Base-by-base conservation (phyloP, 202 grass and related monocot genomes). In the Schoenoplectus triqueter region DNA sequence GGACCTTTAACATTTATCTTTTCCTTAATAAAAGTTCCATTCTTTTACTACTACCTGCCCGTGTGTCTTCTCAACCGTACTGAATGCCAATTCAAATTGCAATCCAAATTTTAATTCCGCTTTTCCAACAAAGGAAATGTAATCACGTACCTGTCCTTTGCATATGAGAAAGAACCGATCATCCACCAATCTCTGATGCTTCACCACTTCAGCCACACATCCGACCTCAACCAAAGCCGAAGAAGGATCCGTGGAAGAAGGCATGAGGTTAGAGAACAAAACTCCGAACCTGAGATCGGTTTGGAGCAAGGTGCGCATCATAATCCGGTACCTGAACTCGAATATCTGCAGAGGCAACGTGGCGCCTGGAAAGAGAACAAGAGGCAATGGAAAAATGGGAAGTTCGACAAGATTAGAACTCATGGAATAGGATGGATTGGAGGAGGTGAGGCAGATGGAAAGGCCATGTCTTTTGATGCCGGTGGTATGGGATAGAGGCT, bases 81-180 rank as follows among this genome's bases (percentile, higher is more conserved):
- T 80, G 8, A 78, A 57, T 57, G 39, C 9, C 70, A 41, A 60
- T 78, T 59, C 0, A 31, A 75, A 59, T 14, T 40, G 14, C 3
- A 78, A 78, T 39, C 2, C 50, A 41, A 82, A 66, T 50, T 48
- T 7, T n/a, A 66, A 65, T 49, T 64, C 5, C 4, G 64, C 4
- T 15, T 3, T 39, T 13, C 9, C 40, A 31, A 31, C 22, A 77
- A 45, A 44, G 14, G 7, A 60, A 62, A 62, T 60, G 3, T 44
- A 64, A 68, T 10, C n/a, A 82, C 63, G 10, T 45, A 83, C 81
- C 81, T 97, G 88, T 64, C 91, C 94, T 82, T 97, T 97, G 90
- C 94, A 97, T 73, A 97, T 94, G 86, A 97, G 88, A 86, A 94
- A 97, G 85, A 94, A 97, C 1, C 92, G 88, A 81, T 97, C 94